Conservation (phyloP, 345 rosid species). For the Pistacia atlantica region DNA sequence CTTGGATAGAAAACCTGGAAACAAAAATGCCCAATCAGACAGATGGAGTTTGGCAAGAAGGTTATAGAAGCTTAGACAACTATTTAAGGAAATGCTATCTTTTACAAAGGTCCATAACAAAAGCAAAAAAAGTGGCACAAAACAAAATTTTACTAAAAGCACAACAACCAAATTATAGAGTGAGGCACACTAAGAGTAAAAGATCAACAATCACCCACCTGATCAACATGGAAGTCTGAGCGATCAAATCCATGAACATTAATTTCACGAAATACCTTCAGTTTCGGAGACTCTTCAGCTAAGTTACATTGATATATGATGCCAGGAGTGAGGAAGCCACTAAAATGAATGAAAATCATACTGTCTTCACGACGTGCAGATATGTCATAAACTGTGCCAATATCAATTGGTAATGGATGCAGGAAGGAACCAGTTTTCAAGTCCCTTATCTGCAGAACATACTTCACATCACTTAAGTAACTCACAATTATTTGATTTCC, state of each 20-base stretch:
- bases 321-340: slow-evolving; percentile 88
- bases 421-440: slow-evolving; percentile 70
- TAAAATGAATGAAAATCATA: slow-evolving; percentile 60
- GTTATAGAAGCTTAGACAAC: background rate
- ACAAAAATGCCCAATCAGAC: slow-evolving; percentile 9
- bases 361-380: slow-evolving; percentile 70
- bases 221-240: slow-evolving; percentile 64
- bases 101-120: background rate
- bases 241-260: slow-evolving; percentile 77
- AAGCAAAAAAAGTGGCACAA: background rate
- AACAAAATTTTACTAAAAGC: background rate
- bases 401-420: slow-evolving; percentile 76
- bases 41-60: slow-evolving; percentile 1
- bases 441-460: slow-evolving; percentile 81
- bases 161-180: background rate
- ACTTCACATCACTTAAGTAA: slow-evolving; percentile 88
- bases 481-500: slow-evolving; percentile 67
- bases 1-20: slow-evolving; percentile 77
- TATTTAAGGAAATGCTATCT: background rate
- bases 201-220: slow-evolving; percentile 69
- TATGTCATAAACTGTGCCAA: slow-evolving; percentile 68
- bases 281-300: slow-evolving; percentile 45
- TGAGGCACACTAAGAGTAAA: slow-evolving; percentile 4
- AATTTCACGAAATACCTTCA: slow-evolving; percentile 81
- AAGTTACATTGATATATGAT: slow-evolving; percentile 80